A percentile compares a stretch with the other conserved stretches of the same genome.
Conservation (phyloP, 768 basidiomycete genomes). For the Hortiboletus flavorubellus region DNA sequence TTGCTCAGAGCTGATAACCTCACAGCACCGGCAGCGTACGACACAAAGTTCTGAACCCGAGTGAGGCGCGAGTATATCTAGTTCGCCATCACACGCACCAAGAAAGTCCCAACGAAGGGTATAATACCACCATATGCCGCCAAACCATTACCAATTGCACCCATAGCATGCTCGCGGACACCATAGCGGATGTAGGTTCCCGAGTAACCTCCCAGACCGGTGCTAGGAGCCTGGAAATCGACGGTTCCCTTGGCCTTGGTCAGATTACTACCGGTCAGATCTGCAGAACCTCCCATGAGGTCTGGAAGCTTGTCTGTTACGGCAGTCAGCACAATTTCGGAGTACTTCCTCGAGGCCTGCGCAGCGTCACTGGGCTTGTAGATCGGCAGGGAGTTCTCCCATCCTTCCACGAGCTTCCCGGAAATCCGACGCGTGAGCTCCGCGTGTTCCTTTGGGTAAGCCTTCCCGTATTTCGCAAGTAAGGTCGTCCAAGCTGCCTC, state of each 20-base stretch:
- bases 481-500: conserved; percentile 74
- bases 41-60: conserved; percentile 75
- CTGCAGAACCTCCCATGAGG: conserved; percentile 84
- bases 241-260: conserved; percentile 80
- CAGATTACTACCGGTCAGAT: conserved; percentile 89
- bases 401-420: conserved; percentile 77
- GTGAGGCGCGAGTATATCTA: conserved; percentile 9
- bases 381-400: conserved; percentile 83
- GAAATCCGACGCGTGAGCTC: conserved; percentile 84
- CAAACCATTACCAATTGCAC: conserved; percentile 90
- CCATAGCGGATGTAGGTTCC: conserved; percentile 95
- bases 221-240: conserved; percentile 91
- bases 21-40: conserved; percentile 91
- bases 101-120: conserved; percentile 89
- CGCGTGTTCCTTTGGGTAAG: conserved; percentile 80
- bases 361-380: conserved; percentile 84
- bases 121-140: conserved; percentile 88
- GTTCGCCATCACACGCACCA: conserved; percentile 45
- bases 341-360: conserved; percentile 88
- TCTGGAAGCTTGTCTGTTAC: conserved; percentile 78
- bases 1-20: conserved; percentile 85
- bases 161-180: conserved; percentile 97
- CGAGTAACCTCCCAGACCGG: conserved; percentile 76
- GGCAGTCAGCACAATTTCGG: conserved; percentile 81
- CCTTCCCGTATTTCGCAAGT: conserved; percentile 64